These are phyloP conservation scores for Calonectria honghensis DNA, from an alignment of 2,329 filamentous ascomycete genomes.

Conservation along the genomic window DNA sequence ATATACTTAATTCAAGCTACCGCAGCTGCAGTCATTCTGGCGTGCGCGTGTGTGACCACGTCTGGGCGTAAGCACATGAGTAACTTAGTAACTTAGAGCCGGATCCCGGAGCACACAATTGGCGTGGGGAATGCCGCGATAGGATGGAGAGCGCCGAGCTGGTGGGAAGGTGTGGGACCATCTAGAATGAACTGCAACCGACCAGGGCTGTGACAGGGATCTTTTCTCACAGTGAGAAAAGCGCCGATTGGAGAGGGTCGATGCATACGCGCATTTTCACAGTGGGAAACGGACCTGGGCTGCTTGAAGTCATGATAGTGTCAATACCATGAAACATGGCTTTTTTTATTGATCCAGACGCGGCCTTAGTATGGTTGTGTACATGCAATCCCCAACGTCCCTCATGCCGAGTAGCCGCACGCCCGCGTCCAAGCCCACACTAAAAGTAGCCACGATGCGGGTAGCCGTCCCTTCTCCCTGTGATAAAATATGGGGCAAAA, in stretches of 20 bases:
- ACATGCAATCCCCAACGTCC: not conserved
- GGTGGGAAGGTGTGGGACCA: not conserved
- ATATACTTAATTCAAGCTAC: slow-evolving; percentile 13
- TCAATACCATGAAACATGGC: not conserved
- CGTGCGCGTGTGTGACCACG: not conserved
- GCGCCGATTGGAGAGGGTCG: not conserved
- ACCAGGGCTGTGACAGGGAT: slow-evolving; percentile 11
- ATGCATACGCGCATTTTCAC: not conserved
- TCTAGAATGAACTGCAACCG: not conserved
- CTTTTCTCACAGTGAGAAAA: slow-evolving; percentile 15
- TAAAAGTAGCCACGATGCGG: not conserved
- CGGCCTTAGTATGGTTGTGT: not conserved
- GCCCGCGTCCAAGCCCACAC: not conserved
- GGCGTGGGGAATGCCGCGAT: slow-evolving; percentile 2
- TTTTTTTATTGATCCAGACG: not conserved
- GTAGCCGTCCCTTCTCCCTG: slow-evolving; percentile 1
- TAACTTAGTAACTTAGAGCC: too few relatives aligned
- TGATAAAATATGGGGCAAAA: not conserved
- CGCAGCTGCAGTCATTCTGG: not conserved
- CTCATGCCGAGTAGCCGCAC: not conserved
- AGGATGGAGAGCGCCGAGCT: not conserved
- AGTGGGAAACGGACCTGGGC: not conserved
- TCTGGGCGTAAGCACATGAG: slow-evolving; percentile 8
- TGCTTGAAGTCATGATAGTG: not conserved
- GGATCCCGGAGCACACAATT: not conserved